phyloP scores from a whole-genome alignment of 2,329 filamentous ascomycete species.

The Fusarium vanettenii region DNA sequence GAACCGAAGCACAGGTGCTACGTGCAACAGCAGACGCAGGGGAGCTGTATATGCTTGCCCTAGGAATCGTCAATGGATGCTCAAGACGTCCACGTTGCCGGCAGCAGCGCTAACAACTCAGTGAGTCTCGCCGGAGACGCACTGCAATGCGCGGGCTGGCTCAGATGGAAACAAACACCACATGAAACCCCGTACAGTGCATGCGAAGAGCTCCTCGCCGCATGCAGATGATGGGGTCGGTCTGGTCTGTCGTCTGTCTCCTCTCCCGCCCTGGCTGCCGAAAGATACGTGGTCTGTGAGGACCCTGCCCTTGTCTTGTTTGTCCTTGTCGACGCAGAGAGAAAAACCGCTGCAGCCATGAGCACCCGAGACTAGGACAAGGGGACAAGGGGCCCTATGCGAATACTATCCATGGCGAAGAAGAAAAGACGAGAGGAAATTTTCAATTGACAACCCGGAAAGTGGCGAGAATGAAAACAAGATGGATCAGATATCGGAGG shows the following conservation, averaged over 20 bases:
- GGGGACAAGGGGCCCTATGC: constrained; percentile 1
- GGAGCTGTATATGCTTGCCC: constrained; percentile 26
- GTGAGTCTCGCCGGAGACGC: constrained; percentile 4
- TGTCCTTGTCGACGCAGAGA: constrained; percentile 3
- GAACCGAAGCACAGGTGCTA: constrained; percentile 19
- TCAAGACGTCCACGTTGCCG: constrained; percentile 27
- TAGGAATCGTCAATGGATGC: constrained; percentile 14
- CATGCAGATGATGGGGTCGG: constrained; percentile 27
- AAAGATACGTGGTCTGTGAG: constrained; percentile 34
- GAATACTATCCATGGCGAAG: not conserved
- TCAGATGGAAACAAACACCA: constrained; percentile 6
- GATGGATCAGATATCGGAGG: constrained; percentile 17
- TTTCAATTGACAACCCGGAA: constrained; percentile 4
- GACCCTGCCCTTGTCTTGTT: constrained; percentile 18
- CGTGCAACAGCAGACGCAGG: constrained; percentile 29
- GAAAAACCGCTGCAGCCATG: not conserved
- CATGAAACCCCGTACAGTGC: constrained; percentile 25
- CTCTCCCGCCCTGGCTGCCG: constrained; percentile 23
- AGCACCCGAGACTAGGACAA: constrained; percentile 5
- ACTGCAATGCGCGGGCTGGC: constrained; percentile 13
- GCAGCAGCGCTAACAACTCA: constrained; percentile 25
- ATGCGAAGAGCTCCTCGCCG: constrained; percentile 4
- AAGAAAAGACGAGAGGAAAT: constrained; percentile 1
- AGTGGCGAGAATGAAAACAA: constrained; percentile 22
- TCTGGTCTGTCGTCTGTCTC: not conserved